phyloP scores from a whole-genome alignment of 2,329 filamentous ascomycete species.

The Alternaria arbusti region DNA sequence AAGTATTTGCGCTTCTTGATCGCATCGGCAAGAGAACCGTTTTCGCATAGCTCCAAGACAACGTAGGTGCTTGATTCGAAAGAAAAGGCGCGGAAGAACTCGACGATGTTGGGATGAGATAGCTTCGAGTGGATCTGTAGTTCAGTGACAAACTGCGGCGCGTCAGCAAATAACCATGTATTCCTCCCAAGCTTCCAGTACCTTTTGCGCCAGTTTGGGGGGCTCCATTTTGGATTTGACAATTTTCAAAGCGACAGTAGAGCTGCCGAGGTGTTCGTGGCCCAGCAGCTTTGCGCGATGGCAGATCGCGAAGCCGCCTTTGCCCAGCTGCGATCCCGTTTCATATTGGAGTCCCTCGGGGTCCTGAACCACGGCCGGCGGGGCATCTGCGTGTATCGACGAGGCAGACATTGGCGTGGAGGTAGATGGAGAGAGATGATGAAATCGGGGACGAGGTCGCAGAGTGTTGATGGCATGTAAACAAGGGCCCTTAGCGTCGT shows the following conservation, averaged over 20 bases:
- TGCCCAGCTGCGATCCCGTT: slow-evolving; percentile 75
- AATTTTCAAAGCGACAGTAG: slow-evolving; percentile 79
- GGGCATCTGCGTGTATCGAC: slow-evolving; percentile 59
- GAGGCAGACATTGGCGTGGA: slow-evolving; percentile 48
- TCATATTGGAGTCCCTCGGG: slow-evolving; percentile 75
- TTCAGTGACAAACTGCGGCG: slow-evolving; percentile 72
- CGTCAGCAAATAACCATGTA: slow-evolving; percentile 27
- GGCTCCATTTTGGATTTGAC: slow-evolving; percentile 82
- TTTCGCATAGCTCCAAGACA: slow-evolving; percentile 90
- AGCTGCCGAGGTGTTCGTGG: slow-evolving; percentile 62
- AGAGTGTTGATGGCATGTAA: slow-evolving; percentile 26
- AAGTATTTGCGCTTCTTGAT: slow-evolving; percentile 89
- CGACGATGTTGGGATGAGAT: slow-evolving; percentile 92
- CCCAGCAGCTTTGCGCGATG: slow-evolving; percentile 72
- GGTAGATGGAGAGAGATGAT: slow-evolving; percentile 32
- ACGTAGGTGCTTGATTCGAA: slow-evolving; percentile 91
- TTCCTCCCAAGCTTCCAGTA: slow-evolving; percentile 47
- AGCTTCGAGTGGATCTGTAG: slow-evolving; percentile 99
- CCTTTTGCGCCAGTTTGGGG: slow-evolving; percentile 83
- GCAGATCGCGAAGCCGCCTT: slow-evolving; percentile 83
- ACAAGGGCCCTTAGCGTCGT: slow-evolving; percentile 16
- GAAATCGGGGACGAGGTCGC: slow-evolving; percentile 33
- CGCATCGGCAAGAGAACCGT: slow-evolving; percentile 97
- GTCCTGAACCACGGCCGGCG: slow-evolving; percentile 67
- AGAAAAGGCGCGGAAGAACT: slow-evolving; percentile 92